Evolutionary conservation across 495 filamentous ascomycete species (phyloP).

Genomic region (Xylaria sp.): DNA sequence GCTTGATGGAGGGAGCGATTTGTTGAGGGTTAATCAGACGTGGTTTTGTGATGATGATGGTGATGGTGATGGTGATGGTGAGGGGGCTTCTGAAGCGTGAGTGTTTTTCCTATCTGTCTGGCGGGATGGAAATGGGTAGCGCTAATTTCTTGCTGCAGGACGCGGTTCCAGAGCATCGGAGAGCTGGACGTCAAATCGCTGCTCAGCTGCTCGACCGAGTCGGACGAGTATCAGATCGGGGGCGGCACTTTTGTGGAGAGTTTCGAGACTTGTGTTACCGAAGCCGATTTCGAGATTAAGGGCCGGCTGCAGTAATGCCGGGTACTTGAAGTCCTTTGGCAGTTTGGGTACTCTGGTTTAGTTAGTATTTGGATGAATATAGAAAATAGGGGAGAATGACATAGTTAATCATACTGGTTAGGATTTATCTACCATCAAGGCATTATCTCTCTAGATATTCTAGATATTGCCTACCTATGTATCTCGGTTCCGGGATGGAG

Average conservation of each 20-base stretch:
- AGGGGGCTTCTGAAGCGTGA: not conserved
- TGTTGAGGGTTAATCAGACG: conserved; percentile 17
- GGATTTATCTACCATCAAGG: not conserved
- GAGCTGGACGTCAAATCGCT: conserved; percentile 11
- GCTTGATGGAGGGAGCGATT: not conserved
- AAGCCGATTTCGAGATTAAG: conserved; percentile 10
- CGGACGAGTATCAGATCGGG: not conserved
- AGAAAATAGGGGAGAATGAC: not conserved
- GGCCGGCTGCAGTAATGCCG: not conserved
- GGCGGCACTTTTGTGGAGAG: not conserved
- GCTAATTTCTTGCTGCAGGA: not conserved
- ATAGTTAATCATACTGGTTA: not conserved
- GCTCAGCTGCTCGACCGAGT: not conserved
- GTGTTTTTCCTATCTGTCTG: not conserved
- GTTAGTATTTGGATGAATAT: not conserved
- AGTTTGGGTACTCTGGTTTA: not conserved
- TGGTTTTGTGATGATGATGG: conserved; percentile 21
- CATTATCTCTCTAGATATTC: not conserved
- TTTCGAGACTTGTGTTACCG: not conserved
- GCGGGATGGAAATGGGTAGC: too few species aligned
- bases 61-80: too few species aligned
- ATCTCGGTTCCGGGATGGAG: too few species aligned
- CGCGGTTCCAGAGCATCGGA: conserved; percentile 16
- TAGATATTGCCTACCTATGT: too few species aligned
- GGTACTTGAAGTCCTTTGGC: too few species aligned